These are phyloP conservation scores for Dioscorea zingiberensis DNA, from an alignment of 106 monocot species.

Conservation along the genomic window DNA sequence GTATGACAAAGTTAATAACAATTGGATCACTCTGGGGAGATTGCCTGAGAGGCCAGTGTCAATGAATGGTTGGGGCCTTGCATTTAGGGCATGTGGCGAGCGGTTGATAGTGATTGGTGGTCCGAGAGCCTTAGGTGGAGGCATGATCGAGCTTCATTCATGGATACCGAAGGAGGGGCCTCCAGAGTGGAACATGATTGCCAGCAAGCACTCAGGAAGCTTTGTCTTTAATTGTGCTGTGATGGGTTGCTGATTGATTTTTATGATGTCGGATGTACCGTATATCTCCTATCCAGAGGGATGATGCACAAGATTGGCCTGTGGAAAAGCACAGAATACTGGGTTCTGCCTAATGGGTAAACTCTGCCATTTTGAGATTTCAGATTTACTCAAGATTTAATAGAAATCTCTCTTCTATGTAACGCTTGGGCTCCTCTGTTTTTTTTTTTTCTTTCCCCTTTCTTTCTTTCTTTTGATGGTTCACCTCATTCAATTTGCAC, in stretches of 20 bases:
- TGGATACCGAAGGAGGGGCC: conserved; percentile 53
- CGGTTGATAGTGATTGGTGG: conserved; percentile 72
- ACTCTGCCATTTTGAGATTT: conserved; percentile 22
- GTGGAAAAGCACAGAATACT: conserved; percentile 7
- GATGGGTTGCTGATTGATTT: conserved; percentile 61
- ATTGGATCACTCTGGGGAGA: conserved; percentile 60
- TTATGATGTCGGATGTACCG: neutral
- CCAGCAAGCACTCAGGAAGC: conserved; percentile 52
- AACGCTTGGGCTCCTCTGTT: neutral
- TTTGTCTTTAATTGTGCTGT: conserved; percentile 81
- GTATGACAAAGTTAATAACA: conserved; percentile 59
- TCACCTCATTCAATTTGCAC: conserved; percentile 7
- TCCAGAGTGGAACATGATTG: conserved; percentile 63
- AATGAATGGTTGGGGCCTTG: conserved; percentile 87
- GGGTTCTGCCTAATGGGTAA: conserved; percentile 22
- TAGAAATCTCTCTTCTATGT: conserved; percentile 11
- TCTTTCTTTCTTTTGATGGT: no score
- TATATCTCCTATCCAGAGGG: neutral
- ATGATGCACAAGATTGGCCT: conserved; percentile 21
- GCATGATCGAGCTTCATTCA: conserved; percentile 65
- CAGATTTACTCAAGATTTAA: conserved; percentile 24
- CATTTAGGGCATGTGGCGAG: conserved; percentile 81
- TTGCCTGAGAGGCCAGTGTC: conserved; percentile 78
- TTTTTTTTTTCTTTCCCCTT: neutral
- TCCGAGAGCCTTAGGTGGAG: conserved; percentile 42